Conservation (phyloP, 2,329 filamentous ascomycete species). For the Botrytis elliptica region DNA sequence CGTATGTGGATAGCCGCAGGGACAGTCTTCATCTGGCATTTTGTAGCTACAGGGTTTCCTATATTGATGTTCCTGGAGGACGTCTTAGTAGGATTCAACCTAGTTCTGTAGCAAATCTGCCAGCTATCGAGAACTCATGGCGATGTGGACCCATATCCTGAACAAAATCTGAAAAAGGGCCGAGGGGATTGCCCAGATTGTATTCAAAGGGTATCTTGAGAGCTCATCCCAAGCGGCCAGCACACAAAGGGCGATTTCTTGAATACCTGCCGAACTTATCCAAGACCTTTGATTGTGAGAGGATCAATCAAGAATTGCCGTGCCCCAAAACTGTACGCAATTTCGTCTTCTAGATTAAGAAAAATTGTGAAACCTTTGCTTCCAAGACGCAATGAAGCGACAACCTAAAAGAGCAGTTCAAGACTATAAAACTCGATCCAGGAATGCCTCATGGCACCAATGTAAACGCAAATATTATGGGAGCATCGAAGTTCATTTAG, state of each 20-base stretch:
- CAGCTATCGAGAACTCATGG: too few species aligned
- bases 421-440: neutral
- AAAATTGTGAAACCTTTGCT: neutral
- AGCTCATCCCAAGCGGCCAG: neutral
- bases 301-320: neutral
- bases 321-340: neutral
- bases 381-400: neutral
- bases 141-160: too few species aligned
- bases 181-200: neutral
- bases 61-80: too few species aligned
- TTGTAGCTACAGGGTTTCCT: too few species aligned
- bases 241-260: neutral
- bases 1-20: too few species aligned
- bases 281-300: neutral
- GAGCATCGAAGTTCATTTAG: neutral
- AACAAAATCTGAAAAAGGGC: neutral
- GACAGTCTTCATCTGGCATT: too few species aligned
- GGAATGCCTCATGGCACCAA: neutral
- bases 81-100: too few species aligned
- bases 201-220: neutral
- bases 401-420: neutral
- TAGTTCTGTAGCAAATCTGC: too few species aligned
- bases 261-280: neutral
- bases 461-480: neutral
- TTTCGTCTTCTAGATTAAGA: neutral